Percentiles rank a stretch among this genome's conserved stretches.
Evolutionary conservation across 768 basidiomycete species (phyloP).

Genomic region (Plicaturopsis crispa): DNA sequence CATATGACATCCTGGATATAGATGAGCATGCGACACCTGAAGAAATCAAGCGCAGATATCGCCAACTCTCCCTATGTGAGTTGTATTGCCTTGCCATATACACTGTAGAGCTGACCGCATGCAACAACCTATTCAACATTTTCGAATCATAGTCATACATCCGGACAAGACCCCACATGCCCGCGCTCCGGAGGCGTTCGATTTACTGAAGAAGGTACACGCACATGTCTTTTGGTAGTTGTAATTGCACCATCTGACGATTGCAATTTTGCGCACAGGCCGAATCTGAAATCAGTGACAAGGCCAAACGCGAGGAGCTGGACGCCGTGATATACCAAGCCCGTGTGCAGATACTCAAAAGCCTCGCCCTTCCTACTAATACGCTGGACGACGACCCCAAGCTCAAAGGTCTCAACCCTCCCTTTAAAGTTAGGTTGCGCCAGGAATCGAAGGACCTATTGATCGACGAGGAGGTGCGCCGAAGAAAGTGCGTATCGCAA

Average conservation of each 20-base stretch:
- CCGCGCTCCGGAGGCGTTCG: conserved; percentile 88
- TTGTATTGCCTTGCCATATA: conserved; percentile 8
- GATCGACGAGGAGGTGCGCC: conserved; percentile 83
- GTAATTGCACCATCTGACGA: background rate
- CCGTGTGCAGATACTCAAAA: conserved; percentile 58
- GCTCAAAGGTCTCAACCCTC: conserved; percentile 44
- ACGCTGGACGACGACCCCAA: conserved; percentile 52
- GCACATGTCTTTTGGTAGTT: background rate
- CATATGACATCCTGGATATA: conserved; percentile 91
- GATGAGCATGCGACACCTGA: conserved; percentile 61
- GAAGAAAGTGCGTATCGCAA: conserved; percentile 60
- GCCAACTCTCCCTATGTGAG: conserved; percentile 79
- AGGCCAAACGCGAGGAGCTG: conserved; percentile 72
- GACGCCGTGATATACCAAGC: conserved; percentile 77
- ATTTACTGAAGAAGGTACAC: conserved; percentile 81
- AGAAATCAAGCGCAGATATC: conserved; percentile 86
- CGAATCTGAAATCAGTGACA: conserved; percentile 74
- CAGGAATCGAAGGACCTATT: conserved; percentile 75
- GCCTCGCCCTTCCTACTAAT: conserved; percentile 51
- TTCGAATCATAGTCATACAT: conserved; percentile 71
- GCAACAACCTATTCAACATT: conserved; percentile 2
- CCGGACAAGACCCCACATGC: conserved; percentile 94
- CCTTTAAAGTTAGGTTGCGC: conserved; percentile 61
- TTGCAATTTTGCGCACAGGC: conserved; percentile 41
- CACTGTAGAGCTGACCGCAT: too few relatives aligned